Evolutionary conservation across 257 asterid genomes (phyloP).

Genomic region (Capsicum baccatum): DNA sequence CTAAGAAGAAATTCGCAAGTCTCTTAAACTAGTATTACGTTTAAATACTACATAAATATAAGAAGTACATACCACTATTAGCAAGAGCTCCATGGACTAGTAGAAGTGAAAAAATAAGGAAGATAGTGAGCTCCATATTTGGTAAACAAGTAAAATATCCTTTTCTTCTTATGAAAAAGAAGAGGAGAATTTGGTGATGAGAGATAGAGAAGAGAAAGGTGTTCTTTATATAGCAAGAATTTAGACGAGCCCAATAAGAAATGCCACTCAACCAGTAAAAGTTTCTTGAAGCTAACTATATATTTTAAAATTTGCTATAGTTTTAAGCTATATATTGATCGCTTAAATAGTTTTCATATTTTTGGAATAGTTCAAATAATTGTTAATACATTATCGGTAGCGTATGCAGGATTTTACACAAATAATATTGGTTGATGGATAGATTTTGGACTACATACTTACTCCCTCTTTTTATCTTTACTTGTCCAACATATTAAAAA

Average conservation of each 20-base stretch:
- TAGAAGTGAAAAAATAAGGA: constrained; percentile 35
- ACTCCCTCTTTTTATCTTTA: too few relatives aligned
- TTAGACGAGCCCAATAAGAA: neutral
- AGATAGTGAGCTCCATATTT: constrained; percentile 33
- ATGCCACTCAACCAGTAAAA: neutral
- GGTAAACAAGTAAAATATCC: neutral
- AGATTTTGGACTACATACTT: too few relatives aligned
- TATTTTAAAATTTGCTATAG: too few relatives aligned
- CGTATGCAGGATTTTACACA: neutral
- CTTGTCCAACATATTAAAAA: too few relatives aligned
- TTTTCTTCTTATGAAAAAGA: neutral
- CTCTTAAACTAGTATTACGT: neutral
- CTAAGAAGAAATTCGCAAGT: neutral
- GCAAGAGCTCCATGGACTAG: constrained; percentile 42
- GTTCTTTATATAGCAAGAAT: neutral
- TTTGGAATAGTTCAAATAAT: too few relatives aligned
- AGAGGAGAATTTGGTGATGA: neutral
- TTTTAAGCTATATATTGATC: too few relatives aligned
- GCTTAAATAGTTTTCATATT: too few relatives aligned
- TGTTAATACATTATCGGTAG: neutral
- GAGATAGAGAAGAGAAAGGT: neutral
- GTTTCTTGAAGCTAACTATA: neutral
- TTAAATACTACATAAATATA: neutral
- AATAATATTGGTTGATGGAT: neutral
- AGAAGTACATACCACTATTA: neutral